Evolutionary conservation across 2,329 filamentous ascomycete species (phyloP).

Genomic region (Fusarium verticillioides): DNA sequence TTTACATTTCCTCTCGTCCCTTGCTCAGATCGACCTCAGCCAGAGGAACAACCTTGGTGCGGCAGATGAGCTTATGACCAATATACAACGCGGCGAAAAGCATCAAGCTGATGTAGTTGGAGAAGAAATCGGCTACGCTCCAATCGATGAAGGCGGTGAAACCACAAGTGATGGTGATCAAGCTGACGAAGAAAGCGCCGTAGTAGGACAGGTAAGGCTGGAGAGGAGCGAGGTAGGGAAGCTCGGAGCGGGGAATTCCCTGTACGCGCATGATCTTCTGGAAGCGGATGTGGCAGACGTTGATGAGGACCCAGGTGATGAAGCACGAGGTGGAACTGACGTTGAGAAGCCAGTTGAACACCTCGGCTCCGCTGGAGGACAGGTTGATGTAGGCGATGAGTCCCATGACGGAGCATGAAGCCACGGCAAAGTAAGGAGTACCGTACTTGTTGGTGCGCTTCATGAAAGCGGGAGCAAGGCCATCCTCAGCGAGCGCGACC

Average conservation of each 20-base stretch:
- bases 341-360: slow-evolving; percentile 80
- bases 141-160: slow-evolving; percentile 76
- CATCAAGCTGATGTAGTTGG: slow-evolving; percentile 72
- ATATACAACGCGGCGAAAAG: slow-evolving; percentile 69
- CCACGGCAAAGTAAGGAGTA: slow-evolving; percentile 72
- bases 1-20: slow-evolving; percentile 35
- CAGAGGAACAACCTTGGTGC: slow-evolving; percentile 53
- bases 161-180: slow-evolving; percentile 75
- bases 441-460: slow-evolving; percentile 69
- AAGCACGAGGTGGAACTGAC: slow-evolving; percentile 76
- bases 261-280: slow-evolving; percentile 68
- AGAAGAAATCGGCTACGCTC: slow-evolving; percentile 70
- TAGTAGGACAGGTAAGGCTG: slow-evolving; percentile 75
- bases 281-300: slow-evolving; percentile 72
- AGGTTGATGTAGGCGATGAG: slow-evolving; percentile 76
- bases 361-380: slow-evolving; percentile 64
- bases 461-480: slow-evolving; percentile 70
- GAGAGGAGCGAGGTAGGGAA: slow-evolving; percentile 70
- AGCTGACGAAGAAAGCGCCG: slow-evolving; percentile 71
- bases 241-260: slow-evolving; percentile 64
- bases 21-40: slow-evolving; percentile 51
- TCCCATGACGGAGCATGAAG: slow-evolving; percentile 64
- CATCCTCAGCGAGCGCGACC: slow-evolving; percentile 72
- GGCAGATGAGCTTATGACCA: slow-evolving; percentile 67
- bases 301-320: slow-evolving; percentile 76